Percentiles rank a stretch among this genome's conserved stretches.
These are phyloP conservation scores for Aspergillus sp. DNA, from an alignment of 2,329 filamentous ascomycete species.

Conservation along the genomic window DNA sequence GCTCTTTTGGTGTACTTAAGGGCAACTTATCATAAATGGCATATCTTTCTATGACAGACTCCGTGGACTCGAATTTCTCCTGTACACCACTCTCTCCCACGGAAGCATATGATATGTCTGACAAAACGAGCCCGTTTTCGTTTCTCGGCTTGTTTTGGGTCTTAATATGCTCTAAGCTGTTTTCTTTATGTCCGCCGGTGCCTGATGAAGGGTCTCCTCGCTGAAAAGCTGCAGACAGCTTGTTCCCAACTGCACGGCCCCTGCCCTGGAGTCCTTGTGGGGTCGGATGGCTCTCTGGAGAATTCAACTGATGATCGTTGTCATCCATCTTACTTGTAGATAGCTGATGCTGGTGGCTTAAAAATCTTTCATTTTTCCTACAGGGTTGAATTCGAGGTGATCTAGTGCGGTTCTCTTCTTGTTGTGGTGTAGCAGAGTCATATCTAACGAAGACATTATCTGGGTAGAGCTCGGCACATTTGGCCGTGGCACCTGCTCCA, in stretches of 20 bases:
- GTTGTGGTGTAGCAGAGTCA: not conserved
- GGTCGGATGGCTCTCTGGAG: not conserved
- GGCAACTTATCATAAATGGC: not conserved
- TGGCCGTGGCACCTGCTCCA: not conserved
- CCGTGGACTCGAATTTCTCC: too few relatives aligned
- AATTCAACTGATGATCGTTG: not conserved
- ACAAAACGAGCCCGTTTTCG: not conserved
- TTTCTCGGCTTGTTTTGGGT: not conserved
- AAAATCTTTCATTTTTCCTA: not conserved
- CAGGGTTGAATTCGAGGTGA: not conserved
- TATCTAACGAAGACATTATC: not conserved
- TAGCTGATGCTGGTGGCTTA: not conserved
- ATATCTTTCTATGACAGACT: not conserved
- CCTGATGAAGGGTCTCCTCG: not conserved
- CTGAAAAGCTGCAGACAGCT: slow-evolving; percentile 25
- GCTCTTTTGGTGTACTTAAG: not conserved
- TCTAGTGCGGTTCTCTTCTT: not conserved
- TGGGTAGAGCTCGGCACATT: not conserved
- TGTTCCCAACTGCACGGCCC: slow-evolving; percentile 26
- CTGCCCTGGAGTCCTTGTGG: slow-evolving; percentile 17
- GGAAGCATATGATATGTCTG: not conserved
- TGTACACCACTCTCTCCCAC: not conserved
- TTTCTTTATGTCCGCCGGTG: not conserved
- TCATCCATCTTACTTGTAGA: too few relatives aligned
- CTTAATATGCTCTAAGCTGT: not conserved